A percentile compares a stretch with the other conserved stretches of the same genome.
Evolutionary conservation across 2,329 filamentous ascomycete species (phyloP).

Genomic region (Exophiala sp.): DNA sequence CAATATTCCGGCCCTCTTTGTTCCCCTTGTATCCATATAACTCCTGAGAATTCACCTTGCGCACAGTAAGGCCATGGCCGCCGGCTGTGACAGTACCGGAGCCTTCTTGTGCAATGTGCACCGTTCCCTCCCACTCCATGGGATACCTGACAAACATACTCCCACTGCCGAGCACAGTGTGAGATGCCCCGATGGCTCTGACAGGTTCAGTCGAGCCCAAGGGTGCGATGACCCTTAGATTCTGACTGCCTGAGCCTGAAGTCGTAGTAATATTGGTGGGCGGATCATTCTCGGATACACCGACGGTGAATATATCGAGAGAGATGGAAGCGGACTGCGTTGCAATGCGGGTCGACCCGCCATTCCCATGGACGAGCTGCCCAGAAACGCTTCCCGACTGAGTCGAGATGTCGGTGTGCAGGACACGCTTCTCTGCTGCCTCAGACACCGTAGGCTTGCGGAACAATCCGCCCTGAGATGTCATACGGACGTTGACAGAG

Average conservation of each 20-base stretch:
- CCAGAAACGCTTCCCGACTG: slow-evolving; percentile 31
- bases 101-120: slow-evolving; percentile 24
- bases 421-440: slow-evolving; percentile 7
- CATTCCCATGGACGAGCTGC: slow-evolving; percentile 45
- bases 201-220: slow-evolving; percentile 13
- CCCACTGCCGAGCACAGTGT: slow-evolving; percentile 26
- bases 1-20: slow-evolving; percentile 17
- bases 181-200: slow-evolving; percentile 23
- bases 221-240: slow-evolving; percentile 12
- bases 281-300: slow-evolving; percentile 17
- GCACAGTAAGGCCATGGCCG: slow-evolving; percentile 28
- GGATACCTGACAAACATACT: slow-evolving; percentile 31
- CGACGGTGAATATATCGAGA: slow-evolving; percentile 39
- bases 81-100: slow-evolving; percentile 23
- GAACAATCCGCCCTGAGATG: slow-evolving; percentile 22
- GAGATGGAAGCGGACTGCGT: slow-evolving; percentile 46
- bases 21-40: slow-evolving; percentile 21
- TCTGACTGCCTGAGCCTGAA: slow-evolving; percentile 14
- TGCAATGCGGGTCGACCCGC: slow-evolving; percentile 39
- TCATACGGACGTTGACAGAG: slow-evolving; percentile 28
- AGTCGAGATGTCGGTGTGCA: slow-evolving; percentile 31
- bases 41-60: slow-evolving; percentile 16
- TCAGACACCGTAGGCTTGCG: slow-evolving; percentile 7
- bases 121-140: slow-evolving; percentile 31
- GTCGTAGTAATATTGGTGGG: slow-evolving; percentile 14